Conservation (phyloP, 1,284 basidiomycete genomes). For the Macrocystidia cucumis region DNA sequence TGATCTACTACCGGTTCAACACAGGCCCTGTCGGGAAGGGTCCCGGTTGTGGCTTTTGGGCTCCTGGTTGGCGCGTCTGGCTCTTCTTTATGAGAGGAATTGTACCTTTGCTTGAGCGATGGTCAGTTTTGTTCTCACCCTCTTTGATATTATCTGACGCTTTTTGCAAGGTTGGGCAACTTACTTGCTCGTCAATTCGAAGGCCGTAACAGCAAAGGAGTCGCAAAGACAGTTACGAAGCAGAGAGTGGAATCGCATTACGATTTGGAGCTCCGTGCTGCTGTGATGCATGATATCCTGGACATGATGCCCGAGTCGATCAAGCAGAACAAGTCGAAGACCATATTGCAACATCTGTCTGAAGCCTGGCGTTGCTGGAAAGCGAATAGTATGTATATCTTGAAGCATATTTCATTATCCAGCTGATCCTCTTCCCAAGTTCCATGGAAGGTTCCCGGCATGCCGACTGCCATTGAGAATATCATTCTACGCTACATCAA, state of each 20-base stretch:
- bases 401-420: constrained; percentile 1
- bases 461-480: constrained; percentile 98
- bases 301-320: constrained; percentile 99
- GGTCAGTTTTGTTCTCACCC: constrained; percentile 37
- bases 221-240: constrained; percentile 96
- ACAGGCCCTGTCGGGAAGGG: constrained; percentile 99
- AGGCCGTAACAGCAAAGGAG: constrained; percentile 93
- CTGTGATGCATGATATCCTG: constrained; percentile 99
- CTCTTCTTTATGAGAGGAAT: constrained; percentile 99
- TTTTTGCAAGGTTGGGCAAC: constrained; percentile 78
- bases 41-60: constrained; percentile 99
- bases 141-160: constrained; percentile 4
- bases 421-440: constrained; percentile 27
- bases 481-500: constrained; percentile 99
- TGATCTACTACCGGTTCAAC: constrained; percentile 98
- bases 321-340: constrained; percentile 99
- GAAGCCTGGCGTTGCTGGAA: constrained; percentile 99
- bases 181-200: constrained; percentile 97
- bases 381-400: constrained; percentile 72
- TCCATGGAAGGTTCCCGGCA: constrained; percentile 95
- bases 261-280: constrained; percentile 94
- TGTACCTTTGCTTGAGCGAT: constrained; percentile 93
- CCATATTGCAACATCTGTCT: constrained; percentile 94
- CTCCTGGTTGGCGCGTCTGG: constrained; percentile 99
- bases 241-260: constrained; percentile 99